Base-by-base conservation (phyloP, 2,329 filamentous ascomycete species). In the Nigrospora sphaerica region DNA sequence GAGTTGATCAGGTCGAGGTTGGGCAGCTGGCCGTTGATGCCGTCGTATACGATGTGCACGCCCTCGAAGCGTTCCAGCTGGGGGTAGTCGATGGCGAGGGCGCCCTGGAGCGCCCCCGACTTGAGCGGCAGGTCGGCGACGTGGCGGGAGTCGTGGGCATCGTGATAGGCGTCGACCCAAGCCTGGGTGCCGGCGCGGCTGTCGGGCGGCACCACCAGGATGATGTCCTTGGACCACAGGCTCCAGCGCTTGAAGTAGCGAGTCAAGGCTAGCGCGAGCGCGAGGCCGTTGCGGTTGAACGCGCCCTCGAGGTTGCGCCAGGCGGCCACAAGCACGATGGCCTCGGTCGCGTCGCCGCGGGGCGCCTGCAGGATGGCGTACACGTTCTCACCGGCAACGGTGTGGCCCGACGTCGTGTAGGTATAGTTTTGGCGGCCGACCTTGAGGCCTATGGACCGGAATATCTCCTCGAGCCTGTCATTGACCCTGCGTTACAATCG, bases 181-280 rank as follows among this genome's bases (percentile, higher is more conserved):
- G 93, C 93, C 63, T 97, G 91, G 0, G 90, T 88, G 1, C 92
- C 93, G 12, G 88, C 86, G 49, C 84, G 86, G 64, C 89, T 95
- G 66, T 98, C 93, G 0, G 88, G 85, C 0, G 93, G 84, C 40
- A 98, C 78, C 6, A 98, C 69, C 56, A 98, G 82, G 48, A 98
- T 92, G 55, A 98, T 95, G 64, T 98, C 93, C 67, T 98, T 98
- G 49, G 91, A 96, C 93, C 93, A 98, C 28, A 98, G 76, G 45
- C 90, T 96, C 93, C 93, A 98, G 56, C 86, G 81, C 67, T 95
- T 95, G 71, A 98, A 97, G 68, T 98, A 98, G 54, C 93, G 81
- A 28, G 89, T 88, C 55, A 98, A 69, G 0, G 92, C 91, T 57
- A 98, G 70, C 2, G 90, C 84, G 32, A 98, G 76, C 9, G 90